These are phyloP conservation scores for Albophoma yamanashiensis DNA, from an alignment of 2,329 filamentous ascomycete species.

Conservation along the genomic window DNA sequence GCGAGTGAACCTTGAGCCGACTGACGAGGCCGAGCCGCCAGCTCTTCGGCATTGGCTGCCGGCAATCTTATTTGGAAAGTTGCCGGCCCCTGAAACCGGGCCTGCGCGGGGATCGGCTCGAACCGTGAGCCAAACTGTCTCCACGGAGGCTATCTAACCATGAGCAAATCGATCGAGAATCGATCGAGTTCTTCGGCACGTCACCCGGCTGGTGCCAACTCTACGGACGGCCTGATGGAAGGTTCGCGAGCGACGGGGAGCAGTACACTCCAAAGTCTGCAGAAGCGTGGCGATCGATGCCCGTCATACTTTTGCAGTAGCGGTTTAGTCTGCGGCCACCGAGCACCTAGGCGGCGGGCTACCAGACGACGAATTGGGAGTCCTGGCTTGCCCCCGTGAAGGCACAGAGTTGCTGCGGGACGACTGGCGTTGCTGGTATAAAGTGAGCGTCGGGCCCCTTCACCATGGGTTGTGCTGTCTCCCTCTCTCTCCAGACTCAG, in stretches of 20 bases:
- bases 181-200: neutral
- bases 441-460: neutral
- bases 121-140: neutral
- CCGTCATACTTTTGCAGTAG: neutral
- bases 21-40: neutral
- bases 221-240: neutral
- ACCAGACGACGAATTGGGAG: neutral
- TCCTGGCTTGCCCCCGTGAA: neutral
- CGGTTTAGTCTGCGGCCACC: neutral
- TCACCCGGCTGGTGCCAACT: neutral
- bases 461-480: neutral
- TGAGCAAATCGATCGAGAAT: neutral
- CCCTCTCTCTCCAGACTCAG: neutral
- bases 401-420: neutral
- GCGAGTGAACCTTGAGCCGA: neutral
- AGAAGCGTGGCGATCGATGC: neutral
- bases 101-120: neutral
- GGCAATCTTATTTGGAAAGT: neutral
- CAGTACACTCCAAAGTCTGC: neutral
- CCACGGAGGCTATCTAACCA: neutral
- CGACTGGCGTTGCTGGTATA: neutral
- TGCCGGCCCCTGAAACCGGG: neutral
- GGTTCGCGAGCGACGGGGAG: neutral
- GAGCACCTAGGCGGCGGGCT: neutral
- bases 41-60: neutral